Evolutionary conservation across 129 eudicot genomes (phyloP).

Genomic region (Sambucus nigra): DNA sequence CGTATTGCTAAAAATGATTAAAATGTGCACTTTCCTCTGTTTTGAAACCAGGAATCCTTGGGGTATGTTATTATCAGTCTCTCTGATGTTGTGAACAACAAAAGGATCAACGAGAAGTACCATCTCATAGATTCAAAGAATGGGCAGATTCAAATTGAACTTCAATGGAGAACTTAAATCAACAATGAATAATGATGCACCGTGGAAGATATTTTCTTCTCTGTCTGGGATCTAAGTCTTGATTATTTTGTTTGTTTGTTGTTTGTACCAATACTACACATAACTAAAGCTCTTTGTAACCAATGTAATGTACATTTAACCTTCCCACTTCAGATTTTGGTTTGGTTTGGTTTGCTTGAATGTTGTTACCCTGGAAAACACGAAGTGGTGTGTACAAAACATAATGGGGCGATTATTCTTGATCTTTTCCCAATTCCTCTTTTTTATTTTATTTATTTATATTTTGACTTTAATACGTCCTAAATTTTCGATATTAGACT

Average conservation of each 20-base stretch:
- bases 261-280: neutral
- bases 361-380: neutral
- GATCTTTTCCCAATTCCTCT: too few relatives aligned
- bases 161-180: slow-evolving; percentile 65
- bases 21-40: slow-evolving; percentile 3
- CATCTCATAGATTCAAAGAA: slow-evolving; percentile 90
- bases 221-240: neutral
- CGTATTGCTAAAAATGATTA: neutral
- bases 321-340: neutral
- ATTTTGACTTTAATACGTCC: too few relatives aligned
- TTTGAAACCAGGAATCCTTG: slow-evolving; percentile 55
- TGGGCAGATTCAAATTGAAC: slow-evolving; percentile 75
- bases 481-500: too few relatives aligned
- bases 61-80: slow-evolving; percentile 73
- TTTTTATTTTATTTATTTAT: too few relatives aligned
- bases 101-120: slow-evolving; percentile 75
- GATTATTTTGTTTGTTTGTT: too few relatives aligned
- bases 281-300: neutral
- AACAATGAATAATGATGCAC: neutral
- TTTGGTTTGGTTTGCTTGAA: neutral
- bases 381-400: neutral
- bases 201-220: neutral
- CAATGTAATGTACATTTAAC: neutral
- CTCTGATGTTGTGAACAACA: slow-evolving; percentile 71
- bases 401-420: neutral